Conservation (phyloP, 441 rosid species). For the Metrosideros polymorpha region DNA sequence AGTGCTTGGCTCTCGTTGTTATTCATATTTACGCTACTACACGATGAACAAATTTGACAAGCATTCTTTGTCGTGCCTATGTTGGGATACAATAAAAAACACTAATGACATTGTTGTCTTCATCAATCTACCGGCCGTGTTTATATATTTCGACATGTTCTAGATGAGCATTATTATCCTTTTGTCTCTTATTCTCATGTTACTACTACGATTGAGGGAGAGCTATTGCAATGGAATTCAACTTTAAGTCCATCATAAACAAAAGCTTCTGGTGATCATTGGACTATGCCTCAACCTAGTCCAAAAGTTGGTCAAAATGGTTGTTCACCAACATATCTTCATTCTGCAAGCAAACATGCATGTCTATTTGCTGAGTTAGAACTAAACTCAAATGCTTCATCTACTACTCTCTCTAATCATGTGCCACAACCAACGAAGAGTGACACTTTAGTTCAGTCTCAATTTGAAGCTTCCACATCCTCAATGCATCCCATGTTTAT, state of each 20-base stretch:
- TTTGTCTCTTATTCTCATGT: too few relatives aligned
- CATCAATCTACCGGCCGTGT: too few relatives aligned
- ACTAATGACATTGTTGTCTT: not conserved
- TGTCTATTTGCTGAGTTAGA: too few relatives aligned
- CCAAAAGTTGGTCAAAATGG: not conserved
- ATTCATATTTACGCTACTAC: not conserved
- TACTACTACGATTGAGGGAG: too few relatives aligned
- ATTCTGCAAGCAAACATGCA: not conserved
- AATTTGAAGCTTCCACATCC: not conserved
- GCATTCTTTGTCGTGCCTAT: not conserved
- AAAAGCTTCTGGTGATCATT: not conserved
- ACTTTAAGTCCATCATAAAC: too few relatives aligned
- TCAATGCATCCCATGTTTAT: not conserved
- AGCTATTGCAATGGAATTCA: too few relatives aligned
- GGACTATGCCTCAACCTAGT: not conserved
- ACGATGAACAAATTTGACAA: not conserved
- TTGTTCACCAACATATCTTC: rapidly evolving
- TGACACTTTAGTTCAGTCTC: too few relatives aligned
- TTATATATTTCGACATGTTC: too few relatives aligned
- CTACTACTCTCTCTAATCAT: too few relatives aligned
- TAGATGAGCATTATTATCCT: too few relatives aligned
- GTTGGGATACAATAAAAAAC: not conserved
- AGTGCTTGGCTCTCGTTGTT: not conserved
- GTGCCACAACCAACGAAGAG: too few relatives aligned
- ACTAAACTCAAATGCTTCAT: too few relatives aligned